Percentiles rank a stretch among this genome's conserved stretches.
phyloP scores from a whole-genome alignment of 495 filamentous ascomycete genomes.

The Staphylotrichum longicolle region DNA sequence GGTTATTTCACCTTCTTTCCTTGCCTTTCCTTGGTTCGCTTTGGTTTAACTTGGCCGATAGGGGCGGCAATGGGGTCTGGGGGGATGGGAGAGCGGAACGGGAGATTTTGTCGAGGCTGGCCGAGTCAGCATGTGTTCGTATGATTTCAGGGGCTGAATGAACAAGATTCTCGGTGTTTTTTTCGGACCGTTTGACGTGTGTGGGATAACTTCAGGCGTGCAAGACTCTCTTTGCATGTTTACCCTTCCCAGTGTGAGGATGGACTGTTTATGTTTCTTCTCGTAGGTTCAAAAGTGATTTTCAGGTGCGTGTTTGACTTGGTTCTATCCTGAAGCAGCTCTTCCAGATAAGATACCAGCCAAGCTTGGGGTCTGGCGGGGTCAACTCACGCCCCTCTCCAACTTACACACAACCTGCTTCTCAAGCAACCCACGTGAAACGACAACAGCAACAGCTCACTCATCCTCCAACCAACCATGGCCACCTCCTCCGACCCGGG shows the following conservation, averaged over 20 bases:
- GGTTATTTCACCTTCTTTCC: not conserved
- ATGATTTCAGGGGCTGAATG: too few relatives aligned
- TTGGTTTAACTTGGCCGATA: not conserved
- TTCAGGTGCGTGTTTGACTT: too few relatives aligned
- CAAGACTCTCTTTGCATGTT: too few relatives aligned
- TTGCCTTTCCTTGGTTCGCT: not conserved
- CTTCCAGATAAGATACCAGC: not conserved
- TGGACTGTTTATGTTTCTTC: too few relatives aligned
- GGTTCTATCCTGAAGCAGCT: not conserved
- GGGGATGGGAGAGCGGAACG: not conserved
- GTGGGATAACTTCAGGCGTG: too few relatives aligned
- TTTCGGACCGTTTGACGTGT: not conserved
- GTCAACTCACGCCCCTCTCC: slow-evolving; percentile 5
- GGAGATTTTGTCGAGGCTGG: too few relatives aligned
- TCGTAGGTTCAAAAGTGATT: too few relatives aligned
- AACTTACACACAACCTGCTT: not conserved
- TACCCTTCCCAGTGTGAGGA: too few relatives aligned
- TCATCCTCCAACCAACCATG: slow-evolving; percentile 13
- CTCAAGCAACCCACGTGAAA: not conserved
- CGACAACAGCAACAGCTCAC: not conserved
- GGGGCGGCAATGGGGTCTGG: not conserved
- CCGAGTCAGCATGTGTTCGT: too few relatives aligned
- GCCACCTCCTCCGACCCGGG: slow-evolving; percentile 32
- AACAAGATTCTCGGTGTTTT: not conserved
- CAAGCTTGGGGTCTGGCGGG: slow-evolving; percentile 9